Conservation (phyloP, 768 basidiomycete genomes). For the Pholiota conissans region DNA sequence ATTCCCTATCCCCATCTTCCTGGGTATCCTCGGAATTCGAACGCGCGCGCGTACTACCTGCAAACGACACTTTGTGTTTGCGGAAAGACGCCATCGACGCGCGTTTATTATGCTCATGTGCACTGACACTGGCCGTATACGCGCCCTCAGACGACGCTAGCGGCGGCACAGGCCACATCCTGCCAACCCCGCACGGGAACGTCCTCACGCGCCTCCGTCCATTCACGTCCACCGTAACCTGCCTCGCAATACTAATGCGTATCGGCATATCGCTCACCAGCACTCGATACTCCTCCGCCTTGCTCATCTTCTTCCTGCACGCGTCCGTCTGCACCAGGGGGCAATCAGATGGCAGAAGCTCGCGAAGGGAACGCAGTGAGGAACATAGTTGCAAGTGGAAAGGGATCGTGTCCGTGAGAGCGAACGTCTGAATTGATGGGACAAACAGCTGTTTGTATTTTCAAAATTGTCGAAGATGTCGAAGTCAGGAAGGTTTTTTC, state of each 20-base stretch:
- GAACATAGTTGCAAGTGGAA: slow-evolving; percentile 58
- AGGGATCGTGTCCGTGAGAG: slow-evolving; percentile 50
- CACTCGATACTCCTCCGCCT: slow-evolving; percentile 1
- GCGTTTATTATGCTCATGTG: slow-evolving; percentile 12
- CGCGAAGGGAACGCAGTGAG: slow-evolving; percentile 41
- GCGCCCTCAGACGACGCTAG: slow-evolving; percentile 8
- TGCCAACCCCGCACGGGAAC: slow-evolving; percentile 43
- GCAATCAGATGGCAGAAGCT: slow-evolving; percentile 35
- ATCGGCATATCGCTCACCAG: slow-evolving; percentile 23
- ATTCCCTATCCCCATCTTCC: slow-evolving; percentile 4
- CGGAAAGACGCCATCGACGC: no score
- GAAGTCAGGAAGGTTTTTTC: no score
- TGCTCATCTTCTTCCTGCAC: not conserved
- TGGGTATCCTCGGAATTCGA: slow-evolving; percentile 1
- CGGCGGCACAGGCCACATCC: slow-evolving; percentile 37
- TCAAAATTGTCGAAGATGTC: no score
- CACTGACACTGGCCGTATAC: slow-evolving; percentile 2
- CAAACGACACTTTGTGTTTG: not conserved
- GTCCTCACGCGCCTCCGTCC: slow-evolving; percentile 37
- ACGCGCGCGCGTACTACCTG: not conserved
- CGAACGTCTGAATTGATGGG: slow-evolving; percentile 50
- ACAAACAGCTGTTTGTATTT: slow-evolving; percentile 32
- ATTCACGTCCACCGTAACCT: slow-evolving; percentile 39
- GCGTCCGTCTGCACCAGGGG: slow-evolving; percentile 18
- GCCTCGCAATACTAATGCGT: slow-evolving; percentile 50